Percentiles rank a stretch among this genome's conserved stretches.
phyloP scores from a whole-genome alignment of 129 eudicot genomes.

The Helichrysum umbraculigerum region DNA sequence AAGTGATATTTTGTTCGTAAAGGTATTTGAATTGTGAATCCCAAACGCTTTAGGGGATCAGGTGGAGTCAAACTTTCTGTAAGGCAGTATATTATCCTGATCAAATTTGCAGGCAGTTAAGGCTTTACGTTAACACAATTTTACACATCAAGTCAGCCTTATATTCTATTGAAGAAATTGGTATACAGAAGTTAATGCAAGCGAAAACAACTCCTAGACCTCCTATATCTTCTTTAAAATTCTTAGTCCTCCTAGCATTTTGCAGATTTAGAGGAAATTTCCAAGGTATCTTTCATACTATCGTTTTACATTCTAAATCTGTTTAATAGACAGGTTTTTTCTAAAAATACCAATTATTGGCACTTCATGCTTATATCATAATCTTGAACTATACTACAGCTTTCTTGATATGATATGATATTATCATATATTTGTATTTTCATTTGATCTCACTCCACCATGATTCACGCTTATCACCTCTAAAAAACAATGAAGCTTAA shows the following conservation, averaged over 20 bases:
- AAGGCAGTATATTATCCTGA: background rate
- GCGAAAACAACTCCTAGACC: background rate
- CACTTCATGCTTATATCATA: background rate
- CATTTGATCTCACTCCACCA: background rate
- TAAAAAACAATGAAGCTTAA: background rate
- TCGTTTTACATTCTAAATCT: too few relatives aligned
- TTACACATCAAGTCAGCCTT: background rate
- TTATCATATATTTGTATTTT: background rate
- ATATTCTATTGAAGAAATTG: background rate
- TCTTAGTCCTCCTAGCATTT: background rate
- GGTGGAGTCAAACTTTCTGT: background rate
- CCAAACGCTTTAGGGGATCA: background rate
- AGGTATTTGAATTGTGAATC: background rate
- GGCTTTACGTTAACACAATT: background rate
- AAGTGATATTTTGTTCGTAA: background rate
- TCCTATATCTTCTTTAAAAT: background rate
- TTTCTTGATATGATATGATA: too few relatives aligned
- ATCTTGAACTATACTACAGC: too few relatives aligned
- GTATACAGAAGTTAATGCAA: background rate
- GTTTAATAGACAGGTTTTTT: background rate
- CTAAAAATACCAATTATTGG: background rate
- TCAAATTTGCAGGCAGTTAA: background rate
- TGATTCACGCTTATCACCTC: background rate
- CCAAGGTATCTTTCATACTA: too few relatives aligned
- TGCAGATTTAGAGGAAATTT: background rate